Percentiles rank a stretch among this genome's conserved stretches.
phyloP scores from a whole-genome alignment of 2,329 filamentous ascomycete genomes.

The Westerdykella ornata region DNA sequence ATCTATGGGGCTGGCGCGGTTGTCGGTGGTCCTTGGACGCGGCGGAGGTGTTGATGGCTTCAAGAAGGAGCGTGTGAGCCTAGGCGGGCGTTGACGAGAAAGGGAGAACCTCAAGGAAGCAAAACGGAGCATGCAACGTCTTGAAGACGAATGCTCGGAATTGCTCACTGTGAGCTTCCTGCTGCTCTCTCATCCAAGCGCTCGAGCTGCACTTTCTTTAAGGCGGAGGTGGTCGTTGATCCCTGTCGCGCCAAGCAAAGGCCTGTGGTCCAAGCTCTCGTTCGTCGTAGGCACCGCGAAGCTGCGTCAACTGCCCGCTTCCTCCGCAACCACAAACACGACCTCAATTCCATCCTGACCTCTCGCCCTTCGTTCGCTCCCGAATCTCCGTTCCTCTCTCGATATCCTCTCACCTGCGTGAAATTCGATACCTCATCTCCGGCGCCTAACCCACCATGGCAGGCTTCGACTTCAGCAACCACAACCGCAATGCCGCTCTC shows the following conservation, averaged over 20 bases:
- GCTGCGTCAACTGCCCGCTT: slow-evolving; percentile 16
- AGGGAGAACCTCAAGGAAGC: slow-evolving; percentile 16
- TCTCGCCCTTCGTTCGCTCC: slow-evolving; percentile 1
- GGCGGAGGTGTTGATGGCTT: slow-evolving; percentile 10
- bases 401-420: slow-evolving; percentile 1
- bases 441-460: slow-evolving; percentile 58
- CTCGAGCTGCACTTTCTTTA: no score
- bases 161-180: neutral
- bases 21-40: slow-evolving; percentile 23
- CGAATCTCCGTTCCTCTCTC: neutral
- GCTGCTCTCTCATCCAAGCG: slow-evolving; percentile 5
- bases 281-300: slow-evolving; percentile 12
- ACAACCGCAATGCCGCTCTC: slow-evolving; percentile 96
- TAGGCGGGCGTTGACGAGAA: slow-evolving; percentile 20
- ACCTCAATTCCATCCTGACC: slow-evolving; percentile 2
- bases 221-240: no score
- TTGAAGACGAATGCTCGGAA: no score
- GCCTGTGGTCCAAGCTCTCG: slow-evolving; percentile 14
- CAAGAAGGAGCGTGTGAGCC: slow-evolving; percentile 22
- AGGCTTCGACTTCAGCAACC: slow-evolving; percentile 80
- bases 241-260: slow-evolving; percentile 2
- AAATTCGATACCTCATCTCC: no score
- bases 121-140: slow-evolving; percentile 5
- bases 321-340: slow-evolving; percentile 1
- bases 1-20: slow-evolving; percentile 15